Evolutionary conservation across 129 eudicot species (phyloP).

Genomic region (Pittosporum tobira): DNA sequence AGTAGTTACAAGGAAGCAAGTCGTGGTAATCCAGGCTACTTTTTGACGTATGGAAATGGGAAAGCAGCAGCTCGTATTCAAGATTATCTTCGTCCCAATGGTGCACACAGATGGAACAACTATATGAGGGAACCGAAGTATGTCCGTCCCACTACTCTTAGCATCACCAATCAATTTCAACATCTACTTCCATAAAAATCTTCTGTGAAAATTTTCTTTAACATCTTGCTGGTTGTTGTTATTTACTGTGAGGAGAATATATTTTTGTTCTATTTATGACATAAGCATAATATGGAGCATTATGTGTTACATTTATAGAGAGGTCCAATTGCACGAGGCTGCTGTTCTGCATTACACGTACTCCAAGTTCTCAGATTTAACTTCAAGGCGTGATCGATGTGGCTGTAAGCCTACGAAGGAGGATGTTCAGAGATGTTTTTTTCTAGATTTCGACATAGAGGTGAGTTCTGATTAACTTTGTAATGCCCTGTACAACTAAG

Average conservation of each 20-base stretch:
- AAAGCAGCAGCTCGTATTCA: constrained; percentile 69
- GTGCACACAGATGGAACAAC: constrained; percentile 97
- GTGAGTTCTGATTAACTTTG: constrained; percentile 37
- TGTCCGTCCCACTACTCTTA: constrained; percentile 8
- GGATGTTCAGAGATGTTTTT: constrained; percentile 66
- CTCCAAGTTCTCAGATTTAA: constrained; percentile 85
- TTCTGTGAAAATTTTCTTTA: no score
- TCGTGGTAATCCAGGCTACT: constrained; percentile 89
- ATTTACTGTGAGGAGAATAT: neutral
- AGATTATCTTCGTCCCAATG: constrained; percentile 95
- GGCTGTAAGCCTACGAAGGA: constrained; percentile 90
- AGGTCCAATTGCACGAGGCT: constrained; percentile 79
- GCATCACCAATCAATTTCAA: neutral
- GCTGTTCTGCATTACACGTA: constrained; percentile 93
- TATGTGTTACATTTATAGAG: constrained; percentile 33
- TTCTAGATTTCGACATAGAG: constrained; percentile 76
- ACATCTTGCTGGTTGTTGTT: constrained; percentile 1
- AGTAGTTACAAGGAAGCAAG: constrained; percentile 84
- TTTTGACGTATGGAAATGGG: constrained; percentile 94
- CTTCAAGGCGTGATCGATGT: constrained; percentile 96
- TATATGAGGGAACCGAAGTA: constrained; percentile 85
- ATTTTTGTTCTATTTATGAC: neutral
- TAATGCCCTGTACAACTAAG: neutral
- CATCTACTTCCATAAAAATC: no score
- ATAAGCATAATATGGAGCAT: neutral